Base-by-base conservation (phyloP, 768 basidiomycete genomes). In the Leucocoprinus birnbaumii region DNA sequence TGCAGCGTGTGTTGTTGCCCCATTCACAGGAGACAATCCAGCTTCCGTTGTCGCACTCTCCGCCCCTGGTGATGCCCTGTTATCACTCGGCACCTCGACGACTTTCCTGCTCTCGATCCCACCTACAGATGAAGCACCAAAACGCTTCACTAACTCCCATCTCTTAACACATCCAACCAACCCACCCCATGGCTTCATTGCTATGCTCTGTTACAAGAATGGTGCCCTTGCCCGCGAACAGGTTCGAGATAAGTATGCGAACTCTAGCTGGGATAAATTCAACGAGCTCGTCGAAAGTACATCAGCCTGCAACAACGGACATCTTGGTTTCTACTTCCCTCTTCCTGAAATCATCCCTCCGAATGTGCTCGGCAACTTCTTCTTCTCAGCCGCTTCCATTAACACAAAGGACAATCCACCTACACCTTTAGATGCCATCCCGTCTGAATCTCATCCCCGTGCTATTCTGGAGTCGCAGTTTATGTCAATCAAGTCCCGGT, bases 131-230 rank as follows among this genome's bases (percentile, higher is more conserved):
- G 76, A 70, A 3, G 80, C 85, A 14, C 88, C 89, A 3, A 80
- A 81, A 66, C 73, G 89, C 57, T 80, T 87, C 65, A 89, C 84
- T 3, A 85, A 85, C 7, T 91, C 87, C 3, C 89, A 89, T 68
- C 77, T 87, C 18, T 81, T 89, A 55, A 78, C 87, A 1, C 85
- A 88, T 65, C 90, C 87, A 2, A 86, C 84, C 0, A 73, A 76
- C 18, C 47, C 54, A n/a, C 64, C 70, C 3, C 73, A 78, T 35
- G 83, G 80, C 1, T 85, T 89, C 63, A 92, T 94, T 64, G 88
- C 85, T 27, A 96, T 96, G 92, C 80, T 95, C 9, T 94, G 91
- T 68, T 93, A 93, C 74, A 94, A 93, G 69, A 90, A 94, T 61
- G 91, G 91, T 19, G 87, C 89, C 0, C 78, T 94, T 8, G 86